Evolutionary conservation across 1,284 basidiomycete species (phyloP), one percentile per base, ranked within the genome.

Genomic region (Taiwanofungus camphoratus): DNA sequence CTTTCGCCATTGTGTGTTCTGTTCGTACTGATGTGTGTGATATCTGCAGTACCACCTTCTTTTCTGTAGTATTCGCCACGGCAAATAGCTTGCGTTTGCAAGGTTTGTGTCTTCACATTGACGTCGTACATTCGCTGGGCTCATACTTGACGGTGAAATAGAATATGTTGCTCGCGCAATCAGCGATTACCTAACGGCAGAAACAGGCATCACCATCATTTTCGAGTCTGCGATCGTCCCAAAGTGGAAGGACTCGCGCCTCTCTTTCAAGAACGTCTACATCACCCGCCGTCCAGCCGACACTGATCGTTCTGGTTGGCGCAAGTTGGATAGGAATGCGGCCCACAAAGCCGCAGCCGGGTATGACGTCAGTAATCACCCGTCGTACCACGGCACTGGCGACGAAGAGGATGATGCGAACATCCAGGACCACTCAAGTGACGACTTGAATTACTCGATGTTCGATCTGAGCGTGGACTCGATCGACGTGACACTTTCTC

Each of bases 191-290:
- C 71, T 99, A 41, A 98, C 96, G 1, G 74, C 83, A 0, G 87
- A 94, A 61, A 96, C 93, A 0, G 96, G 96, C 0, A 83, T 96
- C 34, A 93, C 84, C 3, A 87, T 99, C 53, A 89, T 96, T 39
- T 99, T 98, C 62, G 95, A 98, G 65, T 93, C 90, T 5, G 96
- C 96, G 21, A 94, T 99, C 54, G 93, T 99, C 4, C 95, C 95
- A 3, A 93, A 93, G 61, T 98, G 95, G 92, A 91, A 91, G 48
- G 91, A 95, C 56, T 94, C 91, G 12, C 83, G 87, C 16, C 89
- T 99, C 49, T 92, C 92, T 1, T 96, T 99, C 74, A 91, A 92
- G 59, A 97, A 98, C 54, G 94, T 99, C 34, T 98, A 92, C 57
- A 75, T 99, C 34, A 94, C 92, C 9, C 82, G 92, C 2, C 77